These are phyloP conservation scores for Omphalea diandra DNA, from an alignment of 441 rosid genomes.

Conservation along the genomic window DNA sequence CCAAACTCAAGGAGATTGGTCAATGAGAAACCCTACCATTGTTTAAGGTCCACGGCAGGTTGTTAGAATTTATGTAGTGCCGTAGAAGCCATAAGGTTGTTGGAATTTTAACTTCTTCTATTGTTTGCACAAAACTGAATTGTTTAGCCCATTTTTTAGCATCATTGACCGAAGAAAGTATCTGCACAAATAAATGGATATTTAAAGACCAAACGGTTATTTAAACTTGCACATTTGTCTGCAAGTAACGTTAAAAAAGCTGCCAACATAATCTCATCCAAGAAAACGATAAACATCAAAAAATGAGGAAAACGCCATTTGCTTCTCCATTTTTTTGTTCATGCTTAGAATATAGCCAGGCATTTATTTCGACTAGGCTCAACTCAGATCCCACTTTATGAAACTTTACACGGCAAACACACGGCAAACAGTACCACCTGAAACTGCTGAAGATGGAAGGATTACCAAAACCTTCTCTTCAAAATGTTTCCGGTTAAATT, in stretches of 20 bases:
- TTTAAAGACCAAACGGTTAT: background rate
- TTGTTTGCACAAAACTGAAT: too few relatives aligned
- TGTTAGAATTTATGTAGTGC: too few relatives aligned
- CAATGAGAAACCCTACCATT: background rate
- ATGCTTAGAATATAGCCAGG: background rate
- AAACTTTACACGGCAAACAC: background rate
- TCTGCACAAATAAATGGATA: background rate
- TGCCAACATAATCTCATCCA: background rate
- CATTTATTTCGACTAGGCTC: background rate
- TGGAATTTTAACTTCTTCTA: background rate
- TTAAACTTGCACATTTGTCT: background rate
- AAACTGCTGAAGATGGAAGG: background rate
- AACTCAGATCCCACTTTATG: background rate
- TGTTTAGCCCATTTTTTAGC: too few relatives aligned
- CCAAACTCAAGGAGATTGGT: slow-evolving; percentile 4
- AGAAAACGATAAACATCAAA: background rate
- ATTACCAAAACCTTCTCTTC: background rate
- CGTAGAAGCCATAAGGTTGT: too few relatives aligned
- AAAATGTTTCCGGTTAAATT: background rate
- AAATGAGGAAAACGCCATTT: background rate
- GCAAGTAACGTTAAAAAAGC: background rate
- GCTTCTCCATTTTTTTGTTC: background rate
- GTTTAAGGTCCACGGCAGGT: background rate
- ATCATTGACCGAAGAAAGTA: background rate
- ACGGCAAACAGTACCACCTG: background rate